Base-by-base conservation (phyloP, 2,329 filamentous ascomycete species). In the Curvularia lunata region DNA sequence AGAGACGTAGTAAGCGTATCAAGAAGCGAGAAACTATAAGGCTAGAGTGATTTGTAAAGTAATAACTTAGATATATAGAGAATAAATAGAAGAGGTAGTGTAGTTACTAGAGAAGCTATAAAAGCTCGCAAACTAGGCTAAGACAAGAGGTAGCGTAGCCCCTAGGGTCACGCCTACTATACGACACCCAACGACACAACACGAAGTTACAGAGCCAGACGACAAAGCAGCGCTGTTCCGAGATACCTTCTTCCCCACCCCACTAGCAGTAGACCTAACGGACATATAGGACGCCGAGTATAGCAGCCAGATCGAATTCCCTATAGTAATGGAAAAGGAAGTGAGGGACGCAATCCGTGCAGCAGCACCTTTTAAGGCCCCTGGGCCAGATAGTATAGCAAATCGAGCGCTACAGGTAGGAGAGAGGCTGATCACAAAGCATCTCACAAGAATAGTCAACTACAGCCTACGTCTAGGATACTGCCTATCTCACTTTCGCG, bases 1-100 rank as follows among this genome's bases (percentile, higher is more conserved):
- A 10, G 43, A 65, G 28, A 54, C 42, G 10, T 59, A 48, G 49
- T 54, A 67, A 46, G 64, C 58, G 2, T 62, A 62, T 30, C 53
- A 46, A 7, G 25, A 5, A 32, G 59, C 62, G 7, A 65, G 65
- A 18, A 74, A 74, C 57, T 19, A 45, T 9, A 74, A 72, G 53
- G 63, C 58, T n/a, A 63, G 64, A 19, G 54, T 59, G 2, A 62
- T 71, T 41, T 59, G 61, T 12, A 68, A 68, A 48, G 65, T 54
- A 19, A 21, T 60, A 28, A 50, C 27, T 28, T 38, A 58, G 9
- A 40, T 49, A 10, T 62, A 71, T 8, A 27, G 27, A 27, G 8
- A 27, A 5, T 8, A 8, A 8, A 8, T 27, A 5, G 27, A 27
- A 27, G 27, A 27, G 8, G 27, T 8, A 27, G 27, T 8, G 4